Evolutionary conservation across 305 asterid genomes (phyloP).

Genomic region (Plantago lanceolata): DNA sequence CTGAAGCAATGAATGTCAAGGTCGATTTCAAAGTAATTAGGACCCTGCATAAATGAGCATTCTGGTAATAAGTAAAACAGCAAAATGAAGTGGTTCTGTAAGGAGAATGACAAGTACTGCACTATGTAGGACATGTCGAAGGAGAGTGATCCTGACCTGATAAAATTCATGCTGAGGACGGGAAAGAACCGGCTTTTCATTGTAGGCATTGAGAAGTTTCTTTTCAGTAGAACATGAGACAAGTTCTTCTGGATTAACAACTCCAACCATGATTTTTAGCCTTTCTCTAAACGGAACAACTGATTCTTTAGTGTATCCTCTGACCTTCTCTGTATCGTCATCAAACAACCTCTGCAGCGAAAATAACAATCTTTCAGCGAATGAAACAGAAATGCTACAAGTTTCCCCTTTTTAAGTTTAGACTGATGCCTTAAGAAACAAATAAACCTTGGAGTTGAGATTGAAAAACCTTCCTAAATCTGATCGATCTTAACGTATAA

Average conservation of each 20-base stretch:
- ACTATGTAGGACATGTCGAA: neutral
- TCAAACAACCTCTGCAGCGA: constrained; percentile 63
- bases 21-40: constrained; percentile 85
- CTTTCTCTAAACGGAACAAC: constrained; percentile 78
- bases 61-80: constrained; percentile 1
- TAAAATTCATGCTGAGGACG: constrained; percentile 93
- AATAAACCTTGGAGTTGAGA: no score
- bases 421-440: neutral
- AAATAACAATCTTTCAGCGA: constrained; percentile 8
- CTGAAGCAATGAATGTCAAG: constrained; percentile 98
- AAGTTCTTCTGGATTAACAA: constrained; percentile 75
- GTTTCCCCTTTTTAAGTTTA: neutral
- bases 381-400: neutral
- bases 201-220: constrained; percentile 80
- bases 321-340: constrained; percentile 78
- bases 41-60: constrained; percentile 42
- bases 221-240: constrained; percentile 83
- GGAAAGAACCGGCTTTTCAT: constrained; percentile 91
- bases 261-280: constrained; percentile 87
- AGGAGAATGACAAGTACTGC: neutral
- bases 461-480: neutral
- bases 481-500: neutral
- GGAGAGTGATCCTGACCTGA: constrained; percentile 40
- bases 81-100: no score
- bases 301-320: constrained; percentile 88